These are phyloP conservation scores for Telfairia occidentalis DNA, from an alignment of 331 rosid species.

Conservation along the genomic window DNA sequence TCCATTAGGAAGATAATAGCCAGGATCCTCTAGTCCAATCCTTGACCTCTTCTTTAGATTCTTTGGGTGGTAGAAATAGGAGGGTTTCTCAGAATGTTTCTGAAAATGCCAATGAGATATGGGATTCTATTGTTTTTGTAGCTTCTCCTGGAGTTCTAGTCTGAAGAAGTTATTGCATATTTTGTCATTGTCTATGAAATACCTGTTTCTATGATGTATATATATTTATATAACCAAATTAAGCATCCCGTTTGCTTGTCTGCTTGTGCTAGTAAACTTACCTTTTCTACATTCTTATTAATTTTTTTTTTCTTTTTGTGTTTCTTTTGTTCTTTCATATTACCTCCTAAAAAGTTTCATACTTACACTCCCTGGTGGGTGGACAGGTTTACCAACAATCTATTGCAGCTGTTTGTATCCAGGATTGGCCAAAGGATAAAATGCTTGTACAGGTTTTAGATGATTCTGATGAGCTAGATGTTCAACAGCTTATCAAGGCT, in stretches of 20 bases:
- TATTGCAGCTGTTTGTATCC: slow-evolving; percentile 78
- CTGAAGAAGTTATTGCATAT: background rate
- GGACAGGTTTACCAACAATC: slow-evolving; percentile 93
- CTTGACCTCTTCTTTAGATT: background rate
- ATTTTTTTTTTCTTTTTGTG: background rate
- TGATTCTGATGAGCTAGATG: slow-evolving; percentile 85
- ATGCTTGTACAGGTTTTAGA: slow-evolving; percentile 93
- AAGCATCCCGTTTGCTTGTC: background rate
- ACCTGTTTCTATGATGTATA: background rate
- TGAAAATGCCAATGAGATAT: background rate
- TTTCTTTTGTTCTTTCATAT: background rate
- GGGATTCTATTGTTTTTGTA: background rate
- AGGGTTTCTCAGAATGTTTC: background rate
- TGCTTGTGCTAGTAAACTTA: background rate
- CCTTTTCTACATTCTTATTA: background rate
- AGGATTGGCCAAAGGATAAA: slow-evolving; percentile 94
- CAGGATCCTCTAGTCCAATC: background rate
- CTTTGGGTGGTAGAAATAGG: background rate
- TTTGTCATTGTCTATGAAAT: background rate
- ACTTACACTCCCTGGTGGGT: slow-evolving; percentile 18
- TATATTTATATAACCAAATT: background rate
- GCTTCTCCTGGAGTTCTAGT: background rate
- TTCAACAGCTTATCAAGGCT: slow-evolving; percentile 79
- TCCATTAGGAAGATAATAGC: background rate
- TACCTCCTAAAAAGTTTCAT: slow-evolving; percentile 2